Conservation (phyloP, 306 rosid genomes). For the Acmispon strigosus region DNA sequence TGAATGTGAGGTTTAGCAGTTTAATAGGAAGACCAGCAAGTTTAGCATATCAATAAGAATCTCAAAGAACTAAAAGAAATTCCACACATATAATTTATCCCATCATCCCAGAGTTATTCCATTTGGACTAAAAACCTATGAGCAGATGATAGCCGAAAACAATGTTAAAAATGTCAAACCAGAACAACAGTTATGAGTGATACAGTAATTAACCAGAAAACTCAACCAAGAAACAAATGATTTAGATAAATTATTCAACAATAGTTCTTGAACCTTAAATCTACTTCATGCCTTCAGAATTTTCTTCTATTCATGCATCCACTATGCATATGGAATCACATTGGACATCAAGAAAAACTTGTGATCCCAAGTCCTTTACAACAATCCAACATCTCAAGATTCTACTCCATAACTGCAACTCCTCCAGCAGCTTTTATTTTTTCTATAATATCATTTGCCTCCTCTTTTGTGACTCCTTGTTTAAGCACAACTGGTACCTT, state of each 20-base stretch:
- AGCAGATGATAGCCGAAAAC: not conserved
- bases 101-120: not conserved
- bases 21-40: not conserved
- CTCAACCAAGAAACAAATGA: not conserved
- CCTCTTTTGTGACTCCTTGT: slow-evolving; percentile 49
- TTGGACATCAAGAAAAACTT: not conserved
- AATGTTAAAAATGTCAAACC: slow-evolving; percentile 19
- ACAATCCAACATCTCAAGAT: not conserved
- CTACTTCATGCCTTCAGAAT: not conserved
- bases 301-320: slow-evolving; percentile 14
- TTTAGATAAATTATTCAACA: slow-evolving; percentile 22
- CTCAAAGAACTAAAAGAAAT: not conserved
- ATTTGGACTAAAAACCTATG: not conserved
- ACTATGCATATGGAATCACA: not conserved
- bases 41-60: not conserved
- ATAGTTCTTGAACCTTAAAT: slow-evolving; percentile 1
- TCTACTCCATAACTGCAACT: slow-evolving; percentile 44
- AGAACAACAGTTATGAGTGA: slow-evolving; percentile 1
- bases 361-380: slow-evolving; percentile 15
- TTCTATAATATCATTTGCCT: slow-evolving; percentile 39
- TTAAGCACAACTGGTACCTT: slow-evolving; percentile 39
- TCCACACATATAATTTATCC: not conserved
- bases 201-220: not conserved
- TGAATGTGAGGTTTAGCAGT: not conserved
- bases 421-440: slow-evolving; percentile 50